Evolutionary conservation across 176 grass and related monocot species (phyloP), one percentile per base, ranked within the genome.

Genomic region (Saccharum officinarum): DNA sequence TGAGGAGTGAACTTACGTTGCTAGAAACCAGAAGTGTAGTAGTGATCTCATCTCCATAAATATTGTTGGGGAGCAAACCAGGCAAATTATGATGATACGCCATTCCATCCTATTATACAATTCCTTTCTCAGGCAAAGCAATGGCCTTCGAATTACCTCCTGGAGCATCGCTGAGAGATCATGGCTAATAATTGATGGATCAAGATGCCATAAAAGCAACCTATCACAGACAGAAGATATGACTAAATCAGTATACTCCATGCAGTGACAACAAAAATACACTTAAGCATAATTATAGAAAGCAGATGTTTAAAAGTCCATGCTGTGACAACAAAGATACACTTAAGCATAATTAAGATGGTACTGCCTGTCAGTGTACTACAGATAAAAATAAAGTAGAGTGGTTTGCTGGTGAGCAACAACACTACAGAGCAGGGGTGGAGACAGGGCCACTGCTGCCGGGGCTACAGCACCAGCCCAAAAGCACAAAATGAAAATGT

Each of bases 111-210:
- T 82, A 69, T 84, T 78, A 85, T 87, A 82, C 22, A 98, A 75
- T 88, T 98, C 92, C 70, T 88, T 89, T 80, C 78, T 84, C 85
- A 98, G 75, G 81, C 74, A 95, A 83, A 98, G 85, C 34, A 98
- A 98, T 14, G 95, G 95, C 72, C 95, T 92, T 72, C 40, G 42
- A 71, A 76, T 80, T 44, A 45, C 66, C 88, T 98, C 92, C 60
- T 76, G 82, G 64, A 98, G 71, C 67, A 95, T 87, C 38, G 30
- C 87, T 60, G 87, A 98, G 67, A 95, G 84, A 79, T 95, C 89
- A 80, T 88, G 86, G 70, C 90, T 93, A 60, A 93, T 44, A 88
- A 88, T 85, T 76, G 73, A 88, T 68, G 92, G 95, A 85, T 95
- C 91, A 23, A 95, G 85, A 79, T 93, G 88, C 95, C 95, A 95